phyloP scores from a whole-genome alignment of 768 basidiomycete species.

The Amyloporia xantha region DNA sequence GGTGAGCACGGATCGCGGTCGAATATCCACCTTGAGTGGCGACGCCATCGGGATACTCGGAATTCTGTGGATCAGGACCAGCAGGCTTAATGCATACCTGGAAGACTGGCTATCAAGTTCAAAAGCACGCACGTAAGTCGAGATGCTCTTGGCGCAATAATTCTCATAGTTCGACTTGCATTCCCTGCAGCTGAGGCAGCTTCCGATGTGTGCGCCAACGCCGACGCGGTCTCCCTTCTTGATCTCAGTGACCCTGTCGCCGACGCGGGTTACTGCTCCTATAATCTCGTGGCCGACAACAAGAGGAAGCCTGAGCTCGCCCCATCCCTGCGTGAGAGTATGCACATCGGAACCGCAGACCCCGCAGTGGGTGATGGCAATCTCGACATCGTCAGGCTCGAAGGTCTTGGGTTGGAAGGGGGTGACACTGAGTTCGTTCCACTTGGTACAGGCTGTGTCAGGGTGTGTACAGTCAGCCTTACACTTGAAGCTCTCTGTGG shows the following conservation, averaged over 20 bases:
- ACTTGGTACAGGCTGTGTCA: constrained; percentile 19
- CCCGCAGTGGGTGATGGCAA: constrained; percentile 41
- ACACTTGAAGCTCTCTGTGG: too few relatives aligned
- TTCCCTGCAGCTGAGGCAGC: constrained; percentile 41
- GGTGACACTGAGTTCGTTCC: constrained; percentile 36
- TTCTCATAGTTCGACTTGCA: constrained; percentile 50
- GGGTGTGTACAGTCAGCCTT: neutral
- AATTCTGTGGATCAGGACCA: constrained; percentile 25
- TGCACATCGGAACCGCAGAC: constrained; percentile 51
- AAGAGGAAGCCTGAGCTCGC: constrained; percentile 21
- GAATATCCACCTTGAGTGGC: constrained; percentile 41
- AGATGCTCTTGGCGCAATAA: constrained; percentile 43
- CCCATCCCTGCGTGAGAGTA: constrained; percentile 37
- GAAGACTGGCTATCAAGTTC: too few relatives aligned
- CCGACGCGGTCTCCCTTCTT: constrained; percentile 52
- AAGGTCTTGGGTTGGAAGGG: constrained; percentile 47
- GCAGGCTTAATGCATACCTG: neutral
- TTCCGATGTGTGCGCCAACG: constrained; percentile 43
- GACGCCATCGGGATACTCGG: constrained; percentile 34
- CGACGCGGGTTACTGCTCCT: constrained; percentile 46
- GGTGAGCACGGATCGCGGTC: constrained; percentile 37
- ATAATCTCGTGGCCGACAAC: constrained; percentile 45
- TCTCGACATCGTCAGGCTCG: constrained; percentile 49
- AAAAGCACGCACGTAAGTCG: constrained; percentile 27
- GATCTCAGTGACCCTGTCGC: constrained; percentile 45